Evolutionary conservation across 129 eudicot species (phyloP).

Genomic region (Mikania micrantha): DNA sequence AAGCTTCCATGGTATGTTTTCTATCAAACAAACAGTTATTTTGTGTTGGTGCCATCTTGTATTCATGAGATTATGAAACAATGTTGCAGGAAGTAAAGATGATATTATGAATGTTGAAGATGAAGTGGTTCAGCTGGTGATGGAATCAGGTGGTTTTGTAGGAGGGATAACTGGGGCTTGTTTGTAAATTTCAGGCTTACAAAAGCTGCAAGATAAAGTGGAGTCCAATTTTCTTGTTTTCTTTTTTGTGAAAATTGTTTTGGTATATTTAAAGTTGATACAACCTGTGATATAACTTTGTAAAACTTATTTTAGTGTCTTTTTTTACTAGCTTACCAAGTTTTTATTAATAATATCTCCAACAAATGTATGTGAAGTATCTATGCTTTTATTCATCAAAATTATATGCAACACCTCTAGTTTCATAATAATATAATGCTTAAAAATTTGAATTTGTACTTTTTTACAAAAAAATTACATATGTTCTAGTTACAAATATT

Average conservation of each 20-base stretch:
- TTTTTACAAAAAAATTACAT: too few species aligned
- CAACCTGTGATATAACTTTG: not conserved
- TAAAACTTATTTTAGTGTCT: not conserved
- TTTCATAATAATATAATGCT: too few species aligned
- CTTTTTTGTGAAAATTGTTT: constrained; percentile 13
- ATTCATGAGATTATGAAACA: not conserved
- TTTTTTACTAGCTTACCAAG: not conserved
- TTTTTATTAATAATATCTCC: too few species aligned
- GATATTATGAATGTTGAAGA: constrained; percentile 6
- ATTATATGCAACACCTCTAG: too few species aligned
- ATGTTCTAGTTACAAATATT: too few species aligned
- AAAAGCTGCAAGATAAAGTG: constrained; percentile 15
- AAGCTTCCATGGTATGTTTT: constrained; percentile 80
- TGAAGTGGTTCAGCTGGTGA: constrained; percentile 1
- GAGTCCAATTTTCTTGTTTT: constrained; percentile 12
- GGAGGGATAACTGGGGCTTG: constrained; percentile 8
- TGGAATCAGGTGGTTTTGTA: constrained; percentile 1
- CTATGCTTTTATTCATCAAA: too few species aligned
- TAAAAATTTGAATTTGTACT: too few species aligned
- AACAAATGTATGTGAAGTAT: too few species aligned
- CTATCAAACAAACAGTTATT: not conserved
- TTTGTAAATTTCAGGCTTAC: constrained; percentile 6
- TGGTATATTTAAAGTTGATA: constrained; percentile 5
- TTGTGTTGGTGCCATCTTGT: not conserved
- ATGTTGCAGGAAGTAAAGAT: constrained; percentile 23